These are phyloP conservation scores for Alternaria sp. DNA, from an alignment of 2,329 filamentous ascomycete genomes.

Conservation along the genomic window DNA sequence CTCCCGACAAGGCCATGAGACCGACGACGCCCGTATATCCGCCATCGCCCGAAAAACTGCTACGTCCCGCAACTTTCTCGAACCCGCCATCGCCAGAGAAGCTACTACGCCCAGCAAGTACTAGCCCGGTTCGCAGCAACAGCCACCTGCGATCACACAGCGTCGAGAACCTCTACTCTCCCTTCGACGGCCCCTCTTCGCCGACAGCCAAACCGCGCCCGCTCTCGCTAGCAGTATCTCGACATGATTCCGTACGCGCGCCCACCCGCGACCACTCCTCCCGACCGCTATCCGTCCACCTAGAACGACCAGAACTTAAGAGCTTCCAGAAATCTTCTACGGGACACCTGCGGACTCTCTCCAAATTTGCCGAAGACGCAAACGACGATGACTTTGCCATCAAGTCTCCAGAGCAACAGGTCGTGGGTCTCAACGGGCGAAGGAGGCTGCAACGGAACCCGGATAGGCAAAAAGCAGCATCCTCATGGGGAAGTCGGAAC, in stretches of 20 bases:
- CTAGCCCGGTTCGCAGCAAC: constrained; percentile 30
- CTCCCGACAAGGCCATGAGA: constrained; percentile 11
- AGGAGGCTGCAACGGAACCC: constrained; percentile 78
- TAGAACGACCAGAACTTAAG: constrained; percentile 70
- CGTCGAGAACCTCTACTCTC: constrained; percentile 53
- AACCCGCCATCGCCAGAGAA: constrained; percentile 32
- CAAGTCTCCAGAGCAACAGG: constrained; percentile 80
- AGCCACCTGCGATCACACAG: constrained; percentile 48
- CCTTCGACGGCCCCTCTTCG: constrained; percentile 57
- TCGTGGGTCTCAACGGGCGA: constrained; percentile 85
- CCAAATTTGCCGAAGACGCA: constrained; percentile 79
- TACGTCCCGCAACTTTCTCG: constrained; percentile 20
- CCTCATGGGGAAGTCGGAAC: constrained; percentile 79
- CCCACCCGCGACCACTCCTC: constrained; percentile 47
- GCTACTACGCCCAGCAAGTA: constrained; percentile 26
- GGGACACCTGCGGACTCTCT: constrained; percentile 85
- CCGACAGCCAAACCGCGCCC: constrained; percentile 55
- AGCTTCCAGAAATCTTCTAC: constrained; percentile 89
- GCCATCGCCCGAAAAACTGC: constrained; percentile 34
- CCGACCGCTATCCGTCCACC: constrained; percentile 43
- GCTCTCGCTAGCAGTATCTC: constrained; percentile 53
- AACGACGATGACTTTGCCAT: constrained; percentile 83
- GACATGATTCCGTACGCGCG: constrained; percentile 50
- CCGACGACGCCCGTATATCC: constrained; percentile 7
- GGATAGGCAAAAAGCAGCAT: constrained; percentile 62